Percentiles rank a stretch among this genome's conserved stretches.
Evolutionary conservation across 2,329 filamentous ascomycete species (phyloP).

Genomic region (Alternaria sp.): DNA sequence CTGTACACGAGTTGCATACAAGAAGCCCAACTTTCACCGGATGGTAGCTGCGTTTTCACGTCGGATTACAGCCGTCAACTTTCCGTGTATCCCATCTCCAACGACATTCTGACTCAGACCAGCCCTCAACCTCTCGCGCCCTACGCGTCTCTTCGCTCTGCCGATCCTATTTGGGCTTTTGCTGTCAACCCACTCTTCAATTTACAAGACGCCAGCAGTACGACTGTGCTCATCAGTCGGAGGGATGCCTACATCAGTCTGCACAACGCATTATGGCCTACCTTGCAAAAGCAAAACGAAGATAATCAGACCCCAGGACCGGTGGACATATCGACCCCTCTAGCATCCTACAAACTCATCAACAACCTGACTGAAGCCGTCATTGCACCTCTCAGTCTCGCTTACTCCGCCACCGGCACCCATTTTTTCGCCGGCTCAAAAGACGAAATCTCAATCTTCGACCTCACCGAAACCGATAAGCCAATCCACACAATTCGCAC

Average conservation of each 20-base stretch:
- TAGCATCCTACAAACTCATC: constrained; percentile 63
- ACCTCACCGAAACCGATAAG: constrained; percentile 56
- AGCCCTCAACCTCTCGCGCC: constrained; percentile 44
- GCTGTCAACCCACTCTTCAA: constrained; percentile 62
- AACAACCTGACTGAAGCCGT: constrained; percentile 63
- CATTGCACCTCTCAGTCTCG: constrained; percentile 60
- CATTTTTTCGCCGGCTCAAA: constrained; percentile 65
- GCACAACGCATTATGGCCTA: constrained; percentile 59
- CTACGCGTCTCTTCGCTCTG: constrained; percentile 55
- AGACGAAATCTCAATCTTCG: constrained; percentile 62
- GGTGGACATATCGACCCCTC: constrained; percentile 28
- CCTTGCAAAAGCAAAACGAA: constrained; percentile 9
- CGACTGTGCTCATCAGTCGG: constrained; percentile 59
- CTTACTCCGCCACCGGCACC: constrained; percentile 57
- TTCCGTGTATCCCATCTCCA: constrained; percentile 53
- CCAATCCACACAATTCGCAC: constrained; percentile 53
- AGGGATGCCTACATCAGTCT: constrained; percentile 64
- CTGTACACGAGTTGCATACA: constrained; percentile 35
- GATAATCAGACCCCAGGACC: constrained; percentile 6
- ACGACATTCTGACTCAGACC: constrained; percentile 11
- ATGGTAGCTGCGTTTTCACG: constrained; percentile 64
- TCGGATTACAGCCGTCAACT: constrained; percentile 61
- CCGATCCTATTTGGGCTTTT: constrained; percentile 60
- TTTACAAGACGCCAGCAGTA: constrained; percentile 57
- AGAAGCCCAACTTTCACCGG: constrained; percentile 49